Base-by-base conservation (phyloP, 2,329 filamentous ascomycete genomes). In the Talaromyces islandicus region DNA sequence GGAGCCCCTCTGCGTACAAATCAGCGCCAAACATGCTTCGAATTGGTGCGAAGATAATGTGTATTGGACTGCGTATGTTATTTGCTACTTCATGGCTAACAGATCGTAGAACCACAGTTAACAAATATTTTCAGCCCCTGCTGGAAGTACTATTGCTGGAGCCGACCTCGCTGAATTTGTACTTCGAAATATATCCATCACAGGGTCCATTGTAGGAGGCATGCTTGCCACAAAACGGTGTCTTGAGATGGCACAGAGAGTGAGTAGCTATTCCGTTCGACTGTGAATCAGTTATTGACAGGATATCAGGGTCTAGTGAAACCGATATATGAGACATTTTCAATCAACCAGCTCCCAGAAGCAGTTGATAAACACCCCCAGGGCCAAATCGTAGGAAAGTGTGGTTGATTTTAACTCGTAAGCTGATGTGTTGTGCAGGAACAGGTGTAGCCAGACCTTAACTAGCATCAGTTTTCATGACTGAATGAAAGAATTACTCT, bases 31-130 rank as follows among this genome's bases (percentile, higher is more conserved):
- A 32, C 14, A 21, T 53, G 30, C 10, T 59, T 0, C 25, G 57
- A 21, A 43, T 46, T 48, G 46, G 32, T 12, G 57, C 51, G 0
- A 24, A 19, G 35, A 35, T 59, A 24, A 52, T 59, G 12, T 59
- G 57, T 19, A 52, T 59, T 21, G 57, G 57, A 46, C 30, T 54
- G 27, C 57, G 43, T 46, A 46, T n/a, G 43, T 46, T 24, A 2
- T 46, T 46, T 24, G 9, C 17, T n/a, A 38, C 17, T 17, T 7
- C 35, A 21, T 1, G 9, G 2, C 7, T 24, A 12, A 46, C 3
- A 7, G 19, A 24, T 12, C 3, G 25, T 27, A 21, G 24, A 46
- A 7, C 7, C 12, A 11, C 10, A 38, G 32, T 7, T 21, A 12
- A 46, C 43, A 11, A 21, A 24, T 21, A 7, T 24, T 19, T 12